These are phyloP conservation scores for Carex cristatella DNA, from an alignment of 176 grass and related monocot genomes.

Conservation along the genomic window DNA sequence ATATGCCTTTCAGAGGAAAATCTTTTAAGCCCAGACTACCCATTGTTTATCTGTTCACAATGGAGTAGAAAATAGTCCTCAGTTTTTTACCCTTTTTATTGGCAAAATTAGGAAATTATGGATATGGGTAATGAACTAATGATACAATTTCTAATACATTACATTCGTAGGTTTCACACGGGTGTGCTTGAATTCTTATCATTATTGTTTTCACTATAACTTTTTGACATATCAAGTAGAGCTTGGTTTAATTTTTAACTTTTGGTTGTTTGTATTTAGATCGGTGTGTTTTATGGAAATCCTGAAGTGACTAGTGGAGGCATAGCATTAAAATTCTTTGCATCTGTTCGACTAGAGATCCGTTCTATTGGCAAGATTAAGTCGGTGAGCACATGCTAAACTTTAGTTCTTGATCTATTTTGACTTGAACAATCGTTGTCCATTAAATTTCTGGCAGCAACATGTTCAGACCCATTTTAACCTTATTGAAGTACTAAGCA, in stretches of 20 bases:
- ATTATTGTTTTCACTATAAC: constrained; percentile 11
- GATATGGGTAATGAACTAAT: not conserved
- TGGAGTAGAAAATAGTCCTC: not conserved
- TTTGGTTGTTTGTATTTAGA: constrained; percentile 37
- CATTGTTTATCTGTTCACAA: not conserved
- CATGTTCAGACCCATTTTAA: not conserved
- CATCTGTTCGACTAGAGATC: constrained; percentile 97
- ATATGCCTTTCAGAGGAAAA: not conserved
- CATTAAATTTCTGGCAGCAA: not conserved
- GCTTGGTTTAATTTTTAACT: constrained; percentile 16
- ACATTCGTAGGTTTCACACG: not conserved
- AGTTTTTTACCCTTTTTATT: not conserved
- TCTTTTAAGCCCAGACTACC: not conserved
- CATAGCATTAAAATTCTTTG: constrained; percentile 96
- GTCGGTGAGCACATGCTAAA: constrained; percentile 56
- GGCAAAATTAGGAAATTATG: not conserved
- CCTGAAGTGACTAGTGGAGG: constrained; percentile 99
- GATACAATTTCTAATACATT: not conserved
- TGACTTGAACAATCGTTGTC: not conserved
- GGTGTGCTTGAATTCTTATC: not conserved
- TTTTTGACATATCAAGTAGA: constrained; percentile 10
- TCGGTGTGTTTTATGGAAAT: constrained; percentile 98
- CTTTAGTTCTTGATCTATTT: not conserved
- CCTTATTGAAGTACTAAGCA: not conserved
- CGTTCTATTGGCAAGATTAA: constrained; percentile 89